Percentiles rank a stretch among this genome's conserved stretches.
Conservation (phyloP, 345 rosid genomes). For the Gossypium ekmanianum region DNA sequence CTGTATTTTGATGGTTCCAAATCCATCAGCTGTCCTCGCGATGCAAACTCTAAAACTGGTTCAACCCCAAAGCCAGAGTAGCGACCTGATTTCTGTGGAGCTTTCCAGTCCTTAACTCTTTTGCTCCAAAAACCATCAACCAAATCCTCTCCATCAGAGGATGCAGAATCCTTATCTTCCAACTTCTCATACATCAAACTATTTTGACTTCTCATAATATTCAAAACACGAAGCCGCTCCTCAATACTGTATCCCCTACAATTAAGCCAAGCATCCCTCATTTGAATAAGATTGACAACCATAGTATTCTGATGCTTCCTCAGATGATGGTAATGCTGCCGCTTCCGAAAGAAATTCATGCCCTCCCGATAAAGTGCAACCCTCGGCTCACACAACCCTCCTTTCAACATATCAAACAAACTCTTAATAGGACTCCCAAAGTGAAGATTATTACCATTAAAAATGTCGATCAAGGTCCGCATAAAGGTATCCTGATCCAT, state of each 20-base stretch:
- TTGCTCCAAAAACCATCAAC: constrained; percentile 57
- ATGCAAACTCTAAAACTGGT: constrained; percentile 45
- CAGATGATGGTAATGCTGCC: constrained; percentile 72
- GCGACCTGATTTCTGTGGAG: constrained; percentile 37
- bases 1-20: constrained; percentile 45
- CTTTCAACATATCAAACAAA: constrained; percentile 84
- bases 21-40: constrained; percentile 33
- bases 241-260: constrained; percentile 79
- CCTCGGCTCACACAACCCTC: constrained; percentile 93
- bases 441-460: constrained; percentile 70
- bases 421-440: constrained; percentile 81
- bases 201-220: constrained; percentile 77
- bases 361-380: constrained; percentile 89
- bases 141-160: constrained; percentile 56
- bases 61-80: constrained; percentile 37
- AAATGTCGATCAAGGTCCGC: constrained; percentile 67
- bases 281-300: constrained; percentile 75
- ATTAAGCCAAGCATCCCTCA: constrained; percentile 81
- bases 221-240: constrained; percentile 85
- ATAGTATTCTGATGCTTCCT: constrained; percentile 79
- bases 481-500: constrained; percentile 68
- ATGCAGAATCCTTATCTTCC: constrained; percentile 60
- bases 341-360: constrained; percentile 55
- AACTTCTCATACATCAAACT: constrained; percentile 69
- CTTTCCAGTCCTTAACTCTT: constrained; percentile 54